phyloP scores from a whole-genome alignment of 2,329 filamentous ascomycete species.

The Seiridium unicorne region DNA sequence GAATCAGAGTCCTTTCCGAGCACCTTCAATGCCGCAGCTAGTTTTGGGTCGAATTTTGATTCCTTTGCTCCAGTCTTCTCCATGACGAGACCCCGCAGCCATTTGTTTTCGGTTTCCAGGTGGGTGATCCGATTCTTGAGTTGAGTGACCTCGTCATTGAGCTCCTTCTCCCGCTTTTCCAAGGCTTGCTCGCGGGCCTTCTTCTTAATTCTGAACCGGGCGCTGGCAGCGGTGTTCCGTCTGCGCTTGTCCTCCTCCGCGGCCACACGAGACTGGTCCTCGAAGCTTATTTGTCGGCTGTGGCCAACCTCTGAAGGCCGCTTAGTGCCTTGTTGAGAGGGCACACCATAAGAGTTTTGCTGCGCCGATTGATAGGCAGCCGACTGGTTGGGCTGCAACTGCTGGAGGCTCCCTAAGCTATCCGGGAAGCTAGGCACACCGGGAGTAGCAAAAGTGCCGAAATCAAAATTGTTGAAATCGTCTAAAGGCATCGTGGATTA shows the following conservation, averaged over 20 bases:
- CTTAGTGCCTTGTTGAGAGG: slow-evolving; percentile 38
- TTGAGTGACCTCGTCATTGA: slow-evolving; percentile 72
- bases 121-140: slow-evolving; percentile 71
- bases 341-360: slow-evolving; percentile 30
- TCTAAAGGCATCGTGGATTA: slow-evolving; percentile 52
- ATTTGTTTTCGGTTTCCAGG: slow-evolving; percentile 52
- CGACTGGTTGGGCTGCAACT: slow-evolving; percentile 52
- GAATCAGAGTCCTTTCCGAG: slow-evolving; percentile 14
- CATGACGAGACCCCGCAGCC: slow-evolving; percentile 64
- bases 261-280: slow-evolving; percentile 56
- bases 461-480: slow-evolving; percentile 58
- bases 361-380: slow-evolving; percentile 41
- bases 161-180: slow-evolving; percentile 78
- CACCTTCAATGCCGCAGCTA: slow-evolving; percentile 23
- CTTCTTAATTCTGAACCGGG: slow-evolving; percentile 92
- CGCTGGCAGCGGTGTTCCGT: slow-evolving; percentile 84
- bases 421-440: slow-evolving; percentile 45
- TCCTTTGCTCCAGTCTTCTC: slow-evolving; percentile 73
- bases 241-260: slow-evolving; percentile 90
- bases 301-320: slow-evolving; percentile 39
- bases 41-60: slow-evolving; percentile 41
- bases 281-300: slow-evolving; percentile 51
- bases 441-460: slow-evolving; percentile 50
- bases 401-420: slow-evolving; percentile 39
- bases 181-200: slow-evolving; percentile 89